Evolutionary conservation across 1,139 yeast species (phyloP).

Genomic region (Pichia sp.): DNA sequence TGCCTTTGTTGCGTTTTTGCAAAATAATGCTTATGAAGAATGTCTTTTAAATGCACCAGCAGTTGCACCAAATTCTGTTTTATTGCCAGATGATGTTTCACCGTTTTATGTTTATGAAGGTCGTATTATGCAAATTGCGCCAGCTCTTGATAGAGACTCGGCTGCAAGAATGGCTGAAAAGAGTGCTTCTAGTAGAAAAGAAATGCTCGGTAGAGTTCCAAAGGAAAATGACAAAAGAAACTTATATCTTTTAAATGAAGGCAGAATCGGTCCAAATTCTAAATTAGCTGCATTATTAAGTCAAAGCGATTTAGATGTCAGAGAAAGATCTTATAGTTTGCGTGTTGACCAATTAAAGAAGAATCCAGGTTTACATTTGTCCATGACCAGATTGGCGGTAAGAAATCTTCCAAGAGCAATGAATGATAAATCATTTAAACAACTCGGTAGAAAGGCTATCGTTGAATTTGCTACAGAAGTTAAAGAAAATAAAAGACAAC

Average conservation of each 20-base stretch:
- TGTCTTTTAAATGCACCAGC: constrained; percentile 79
- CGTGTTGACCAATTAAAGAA: constrained; percentile 87
- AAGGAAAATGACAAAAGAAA: constrained; percentile 79
- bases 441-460: constrained; percentile 88
- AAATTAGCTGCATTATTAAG: constrained; percentile 67
- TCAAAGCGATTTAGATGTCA: constrained; percentile 70
- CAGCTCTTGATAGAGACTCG: constrained; percentile 84
- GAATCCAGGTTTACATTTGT: constrained; percentile 84
- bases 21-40: constrained; percentile 53
- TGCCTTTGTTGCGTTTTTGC: constrained; percentile 83
- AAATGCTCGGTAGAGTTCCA: constrained; percentile 72
- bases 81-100: constrained; percentile 87
- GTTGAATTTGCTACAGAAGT: constrained; percentile 95
- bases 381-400: constrained; percentile 88
- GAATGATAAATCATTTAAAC: constrained; percentile 83
- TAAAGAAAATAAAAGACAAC: constrained; percentile 66
- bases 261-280: constrained; percentile 77
- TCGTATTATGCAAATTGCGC: constrained; percentile 73
- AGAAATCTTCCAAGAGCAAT: constrained; percentile 90
- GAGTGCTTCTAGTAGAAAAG: constrained; percentile 67
- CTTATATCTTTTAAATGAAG: constrained; percentile 83
- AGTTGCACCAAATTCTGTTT: constrained; percentile 66
- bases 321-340: constrained; percentile 81
- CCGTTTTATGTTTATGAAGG: constrained; percentile 90
- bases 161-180: constrained; percentile 72